Evolutionary conservation across 2,329 filamentous ascomycete genomes (phyloP), one percentile per base, ranked within the genome.

Genomic region (Fonsecaea erecta): DNA sequence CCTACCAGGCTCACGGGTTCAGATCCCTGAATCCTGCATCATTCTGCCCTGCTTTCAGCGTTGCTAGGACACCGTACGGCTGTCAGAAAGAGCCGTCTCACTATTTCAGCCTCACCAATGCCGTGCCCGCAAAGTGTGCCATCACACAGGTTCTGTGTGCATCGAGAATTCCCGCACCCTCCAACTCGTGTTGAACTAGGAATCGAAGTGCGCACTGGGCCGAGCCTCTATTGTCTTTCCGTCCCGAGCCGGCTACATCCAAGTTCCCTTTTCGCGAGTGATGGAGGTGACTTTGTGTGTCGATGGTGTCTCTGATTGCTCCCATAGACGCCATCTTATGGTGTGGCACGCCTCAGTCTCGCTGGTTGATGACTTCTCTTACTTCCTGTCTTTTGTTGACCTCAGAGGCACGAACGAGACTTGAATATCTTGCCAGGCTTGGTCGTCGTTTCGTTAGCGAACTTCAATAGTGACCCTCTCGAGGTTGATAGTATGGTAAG

Each of bases 261-360:
- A 48, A 48, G 9, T 5, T 5, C 43, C 21, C 43, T 11, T 11
- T 26, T 48, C 5, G 21, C 48, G 14, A 51, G 37, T 60, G 52
- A 35, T 53, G 32, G 51, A 52, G 52, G 52, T 48, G 43, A 18
- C 18, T n/a, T 2, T 14, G 26, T n/a, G 12, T 46, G 30, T 51
- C 32, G 32, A 52, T n/a, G 6, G 52, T n/a, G 28, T 54, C 30
- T 52, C 26, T 52, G 53, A 57, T 57, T 63, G 60, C 43, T n/a
- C 30, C 60, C n/a, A 14, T 63, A 57, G 43, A 30, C 60, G 60
- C 60, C 46, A 16, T 16, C 34, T n/a, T 7, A 32, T 16, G 28
- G 11, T 30, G 6, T 14, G 14, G 37, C 18, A 52, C 43, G 26
- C 35, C 57, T 60, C 12, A 4, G 16, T n/a, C 30, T 51, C 14